A percentile compares a stretch with the other conserved stretches of the same genome.
Conservation (phyloP, 345 rosid species). For the Psidium guajava region DNA sequence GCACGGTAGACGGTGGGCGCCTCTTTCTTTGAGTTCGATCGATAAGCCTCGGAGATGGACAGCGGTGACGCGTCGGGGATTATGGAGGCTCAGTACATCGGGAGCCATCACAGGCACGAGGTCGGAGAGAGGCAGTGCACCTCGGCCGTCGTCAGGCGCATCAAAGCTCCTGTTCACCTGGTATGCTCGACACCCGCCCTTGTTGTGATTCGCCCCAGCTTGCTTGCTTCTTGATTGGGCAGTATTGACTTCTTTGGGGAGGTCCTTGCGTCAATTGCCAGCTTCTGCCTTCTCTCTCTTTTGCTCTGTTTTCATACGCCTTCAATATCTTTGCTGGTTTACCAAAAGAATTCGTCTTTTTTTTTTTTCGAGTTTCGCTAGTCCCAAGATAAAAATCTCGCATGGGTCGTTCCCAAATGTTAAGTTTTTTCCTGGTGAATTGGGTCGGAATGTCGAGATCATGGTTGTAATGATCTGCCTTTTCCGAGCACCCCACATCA, state of each 20-base stretch:
- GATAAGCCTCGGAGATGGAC: constrained; percentile 11
- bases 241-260: neutral
- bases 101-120: constrained; percentile 59
- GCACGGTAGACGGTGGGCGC: neutral
- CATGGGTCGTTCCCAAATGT: neutral
- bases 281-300: neutral
- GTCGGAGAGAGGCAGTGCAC: constrained; percentile 60
- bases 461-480: neutral
- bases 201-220: neutral
- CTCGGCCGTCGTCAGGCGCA: constrained; percentile 63
- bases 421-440: neutral
- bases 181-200: constrained; percentile 27
- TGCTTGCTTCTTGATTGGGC: neutral
- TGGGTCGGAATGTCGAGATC: neutral
- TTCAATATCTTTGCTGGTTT: neutral
- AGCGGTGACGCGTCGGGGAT: constrained; percentile 3
- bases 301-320: neutral
- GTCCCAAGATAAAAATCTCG: neutral
- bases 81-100: constrained; percentile 36
- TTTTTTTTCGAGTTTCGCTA: neutral
- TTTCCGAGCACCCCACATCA: neutral
- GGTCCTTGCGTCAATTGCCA: neutral
- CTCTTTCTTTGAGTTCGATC: neutral
- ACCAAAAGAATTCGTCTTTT: neutral
- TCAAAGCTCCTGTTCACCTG: constrained; percentile 89